phyloP scores from a whole-genome alignment of 2,329 filamentous ascomycete genomes.

The Trichoderma brevicompactum region DNA sequence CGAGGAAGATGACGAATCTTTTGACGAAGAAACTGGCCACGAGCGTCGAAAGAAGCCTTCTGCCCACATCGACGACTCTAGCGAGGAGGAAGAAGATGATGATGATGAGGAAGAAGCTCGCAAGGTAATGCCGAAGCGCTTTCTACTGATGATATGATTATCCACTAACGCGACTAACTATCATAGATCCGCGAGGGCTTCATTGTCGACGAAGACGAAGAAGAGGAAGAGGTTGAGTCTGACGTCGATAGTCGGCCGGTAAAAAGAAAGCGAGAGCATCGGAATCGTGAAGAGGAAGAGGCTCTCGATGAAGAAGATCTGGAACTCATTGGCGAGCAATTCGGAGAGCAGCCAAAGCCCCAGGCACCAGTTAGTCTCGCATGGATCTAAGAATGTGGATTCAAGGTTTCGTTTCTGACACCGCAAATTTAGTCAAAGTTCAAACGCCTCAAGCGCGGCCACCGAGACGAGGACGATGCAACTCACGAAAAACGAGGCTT shows the following conservation, averaged over 20 bases:
- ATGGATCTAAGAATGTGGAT: constrained; percentile 9
- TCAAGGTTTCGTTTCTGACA: constrained; percentile 30
- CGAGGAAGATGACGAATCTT: constrained; percentile 83
- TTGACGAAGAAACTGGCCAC: constrained; percentile 75
- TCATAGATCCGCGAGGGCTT: constrained; percentile 86
- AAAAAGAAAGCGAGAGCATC: constrained; percentile 75
- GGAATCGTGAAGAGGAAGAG: constrained; percentile 81
- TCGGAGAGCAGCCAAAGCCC: constrained; percentile 65
- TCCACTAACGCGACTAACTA: constrained; percentile 7
- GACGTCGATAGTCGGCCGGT: constrained; percentile 58
- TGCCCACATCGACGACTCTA: constrained; percentile 72
- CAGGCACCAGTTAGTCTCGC: constrained; percentile 68
- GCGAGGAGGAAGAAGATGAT: constrained; percentile 89
- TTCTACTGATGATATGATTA: neutral
- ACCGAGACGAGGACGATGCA: constrained; percentile 72
- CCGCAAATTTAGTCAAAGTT: constrained; percentile 72
- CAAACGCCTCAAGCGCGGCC: constrained; percentile 94
- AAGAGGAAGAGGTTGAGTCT: constrained; percentile 66
- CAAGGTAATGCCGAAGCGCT: constrained; percentile 57
- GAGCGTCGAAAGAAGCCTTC: constrained; percentile 49
- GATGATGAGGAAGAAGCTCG: constrained; percentile 85
- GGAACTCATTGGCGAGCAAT: constrained; percentile 87
- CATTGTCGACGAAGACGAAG: constrained; percentile 90
- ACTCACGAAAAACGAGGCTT: constrained; percentile 71
- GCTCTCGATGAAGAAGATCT: constrained; percentile 95